Base-by-base conservation (phyloP, 768 basidiomycete species). In the Panaeolus papilionaceus region DNA sequence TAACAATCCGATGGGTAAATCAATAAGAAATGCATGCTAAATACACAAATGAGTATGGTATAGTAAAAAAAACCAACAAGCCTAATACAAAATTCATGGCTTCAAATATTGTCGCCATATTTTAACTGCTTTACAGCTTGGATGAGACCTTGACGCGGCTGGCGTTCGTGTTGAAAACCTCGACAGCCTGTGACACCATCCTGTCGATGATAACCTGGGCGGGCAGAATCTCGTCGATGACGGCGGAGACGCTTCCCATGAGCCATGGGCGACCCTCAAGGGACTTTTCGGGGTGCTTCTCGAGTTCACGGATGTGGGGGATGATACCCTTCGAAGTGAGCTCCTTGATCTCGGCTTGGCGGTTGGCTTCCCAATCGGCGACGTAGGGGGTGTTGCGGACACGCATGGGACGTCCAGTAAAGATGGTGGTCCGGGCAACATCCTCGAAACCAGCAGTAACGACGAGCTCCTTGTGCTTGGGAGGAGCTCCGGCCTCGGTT, bases 341-440 rank as follows among this genome's bases (percentile, higher is more conserved):
- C 69, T 90, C 87, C 78, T 89, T 89, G 75, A 96, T 96, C 83
- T 96, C 94, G 4, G 79, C 84, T 75, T 89, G 87, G 38, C 92
- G 84, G 78, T 93, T 93, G 71, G 83, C 84, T 73, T 95, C 89
- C 93, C 95, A 95, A 70, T 95, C 89, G 16, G 89, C 89, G 68
- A 97, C 86, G 76, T 95, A 98, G 18, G 92, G 88, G 2, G 94
- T 95, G 76, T 89, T 88, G 70, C 90, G 81, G 42, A 97, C 95
- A 44, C 96, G 88, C 71, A 98, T 81, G 20, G 96, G 96, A 38
- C 96, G 89, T 11, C 95, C 95, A 51, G 94, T 93, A 81, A 88
- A 95, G 74, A 97, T 96, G 58, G 95, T 74, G n/a, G 95, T 96
- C 18, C 89, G 91, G 47, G 90, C 83, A 20, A 89, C 89, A 76